Evolutionary conservation across 139 green algal genomes (phyloP).

Genomic region (Monoraphidium neglectum): DNA sequence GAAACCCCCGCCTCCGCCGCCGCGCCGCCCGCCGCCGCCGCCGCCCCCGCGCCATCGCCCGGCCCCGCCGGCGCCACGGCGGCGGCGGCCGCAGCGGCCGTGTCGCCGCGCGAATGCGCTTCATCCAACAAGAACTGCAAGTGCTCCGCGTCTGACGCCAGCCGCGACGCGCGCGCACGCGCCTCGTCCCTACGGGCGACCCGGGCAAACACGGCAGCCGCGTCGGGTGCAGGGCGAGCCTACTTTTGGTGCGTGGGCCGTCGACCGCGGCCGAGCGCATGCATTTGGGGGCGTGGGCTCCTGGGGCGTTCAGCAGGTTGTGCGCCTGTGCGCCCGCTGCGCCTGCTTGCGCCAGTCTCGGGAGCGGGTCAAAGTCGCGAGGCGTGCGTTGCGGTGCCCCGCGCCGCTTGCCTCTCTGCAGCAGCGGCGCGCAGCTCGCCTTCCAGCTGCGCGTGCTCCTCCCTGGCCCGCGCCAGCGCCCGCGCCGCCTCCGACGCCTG

Average conservation of each 20-base stretch:
- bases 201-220: too few species aligned
- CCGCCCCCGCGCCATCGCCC: conserved; percentile 32
- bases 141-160: conserved; percentile 15
- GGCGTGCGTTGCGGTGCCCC: too few species aligned
- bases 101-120: conserved; percentile 19
- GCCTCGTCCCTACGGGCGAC: conserved; percentile 23
- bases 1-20: conserved; percentile 1
- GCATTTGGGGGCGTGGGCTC: too few species aligned
- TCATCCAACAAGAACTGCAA: conserved; percentile 36
- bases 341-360: too few species aligned
- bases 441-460: conserved; percentile 4
- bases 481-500: conserved; percentile 33
- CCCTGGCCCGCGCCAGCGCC: conserved; percentile 27
- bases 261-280: too few species aligned
- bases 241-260: too few species aligned
- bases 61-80: conserved; percentile 24
- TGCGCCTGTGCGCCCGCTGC: too few species aligned
- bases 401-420: conserved; percentile 1
- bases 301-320: too few species aligned
- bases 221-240: too few species aligned
- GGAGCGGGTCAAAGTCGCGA: too few species aligned
- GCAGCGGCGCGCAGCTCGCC: conserved; percentile 1
- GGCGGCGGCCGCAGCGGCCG: conserved; percentile 2
- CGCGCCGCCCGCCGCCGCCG: conserved; percentile 3
- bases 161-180: conserved; percentile 1